phyloP scores from a whole-genome alignment of 495 filamentous ascomycete species.

The Xylaria venustula region DNA sequence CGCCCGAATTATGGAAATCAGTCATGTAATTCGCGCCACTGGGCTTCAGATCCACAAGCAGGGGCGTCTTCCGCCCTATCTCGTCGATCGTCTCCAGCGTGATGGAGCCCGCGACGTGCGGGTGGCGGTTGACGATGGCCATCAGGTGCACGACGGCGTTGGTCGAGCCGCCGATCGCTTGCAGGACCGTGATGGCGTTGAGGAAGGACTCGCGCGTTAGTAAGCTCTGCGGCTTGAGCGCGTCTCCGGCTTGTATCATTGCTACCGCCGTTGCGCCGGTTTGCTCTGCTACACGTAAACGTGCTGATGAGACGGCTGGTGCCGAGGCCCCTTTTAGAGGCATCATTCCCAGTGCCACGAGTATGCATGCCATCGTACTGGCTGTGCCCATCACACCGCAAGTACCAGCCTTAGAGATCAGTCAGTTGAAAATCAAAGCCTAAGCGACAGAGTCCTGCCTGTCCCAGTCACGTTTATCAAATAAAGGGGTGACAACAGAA shows the following conservation, averaged over 20 bases:
- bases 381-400: constrained; percentile 72
- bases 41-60: constrained; percentile 67
- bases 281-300: constrained; percentile 61
- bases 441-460: not conserved
- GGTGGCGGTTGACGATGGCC: constrained; percentile 63
- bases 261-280: constrained; percentile 58
- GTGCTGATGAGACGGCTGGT: constrained; percentile 63
- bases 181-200: constrained; percentile 67
- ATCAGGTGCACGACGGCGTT: constrained; percentile 68
- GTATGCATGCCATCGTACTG: constrained; percentile 67
- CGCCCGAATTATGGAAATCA: constrained; percentile 67
- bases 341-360: constrained; percentile 63
- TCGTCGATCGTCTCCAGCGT: constrained; percentile 58
- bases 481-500: too few species aligned
- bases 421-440: not conserved
- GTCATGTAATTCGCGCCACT: constrained; percentile 70
- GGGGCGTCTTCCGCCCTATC: constrained; percentile 57
- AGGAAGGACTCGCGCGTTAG: constrained; percentile 61
- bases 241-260: constrained; percentile 34
- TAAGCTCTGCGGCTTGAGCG: constrained; percentile 52
- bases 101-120: constrained; percentile 51
- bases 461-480: too few species aligned
- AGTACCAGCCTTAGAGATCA: constrained; percentile 53
- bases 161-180: constrained; percentile 68
- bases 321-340: constrained; percentile 60